Percentiles rank a stretch among this genome's conserved stretches.
Conservation (phyloP, 2,329 filamentous ascomycete species). For the Cladosporium phlei region DNA sequence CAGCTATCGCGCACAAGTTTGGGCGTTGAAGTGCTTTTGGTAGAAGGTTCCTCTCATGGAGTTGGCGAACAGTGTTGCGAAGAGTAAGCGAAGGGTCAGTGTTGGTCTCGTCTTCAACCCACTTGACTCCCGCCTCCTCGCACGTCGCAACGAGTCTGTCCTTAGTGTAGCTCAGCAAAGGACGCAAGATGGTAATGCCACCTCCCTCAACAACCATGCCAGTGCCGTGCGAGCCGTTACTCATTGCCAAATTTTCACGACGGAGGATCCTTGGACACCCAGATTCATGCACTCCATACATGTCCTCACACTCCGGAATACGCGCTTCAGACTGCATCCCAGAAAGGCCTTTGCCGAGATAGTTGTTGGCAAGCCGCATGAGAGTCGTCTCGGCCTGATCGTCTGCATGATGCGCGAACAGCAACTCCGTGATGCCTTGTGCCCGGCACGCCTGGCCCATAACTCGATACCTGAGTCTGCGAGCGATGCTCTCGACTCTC, state of each 20-base stretch:
- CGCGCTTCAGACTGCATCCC: constrained; percentile 21
- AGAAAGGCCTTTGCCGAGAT: constrained; percentile 61
- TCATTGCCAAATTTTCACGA: not conserved
- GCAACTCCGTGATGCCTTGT: constrained; percentile 53
- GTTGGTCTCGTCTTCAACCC: constrained; percentile 86
- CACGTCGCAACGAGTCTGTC: constrained; percentile 71
- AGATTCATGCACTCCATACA: constrained; percentile 61
- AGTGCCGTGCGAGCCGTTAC: not conserved
- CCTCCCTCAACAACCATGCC: constrained; percentile 51
- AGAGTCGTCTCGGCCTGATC: constrained; percentile 89
- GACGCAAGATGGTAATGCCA: constrained; percentile 63
- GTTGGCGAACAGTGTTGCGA: constrained; percentile 73
- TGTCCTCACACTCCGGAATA: constrained; percentile 79
- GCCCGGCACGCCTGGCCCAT: constrained; percentile 59
- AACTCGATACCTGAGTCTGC: constrained; percentile 66
- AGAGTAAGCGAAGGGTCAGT: constrained; percentile 67
- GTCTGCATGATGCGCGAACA: constrained; percentile 82
- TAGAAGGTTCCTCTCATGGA: constrained; percentile 56
- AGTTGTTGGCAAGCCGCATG: constrained; percentile 67
- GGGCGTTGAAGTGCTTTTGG: constrained; percentile 66
- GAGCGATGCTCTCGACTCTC: constrained; percentile 73
- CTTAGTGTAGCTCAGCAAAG: constrained; percentile 68
- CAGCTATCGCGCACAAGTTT: constrained; percentile 58
- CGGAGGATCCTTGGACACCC: constrained; percentile 30
- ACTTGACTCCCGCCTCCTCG: constrained; percentile 59